Evolutionary conservation across 441 rosid species (phyloP).

Genomic region (Sinapis alba): DNA sequence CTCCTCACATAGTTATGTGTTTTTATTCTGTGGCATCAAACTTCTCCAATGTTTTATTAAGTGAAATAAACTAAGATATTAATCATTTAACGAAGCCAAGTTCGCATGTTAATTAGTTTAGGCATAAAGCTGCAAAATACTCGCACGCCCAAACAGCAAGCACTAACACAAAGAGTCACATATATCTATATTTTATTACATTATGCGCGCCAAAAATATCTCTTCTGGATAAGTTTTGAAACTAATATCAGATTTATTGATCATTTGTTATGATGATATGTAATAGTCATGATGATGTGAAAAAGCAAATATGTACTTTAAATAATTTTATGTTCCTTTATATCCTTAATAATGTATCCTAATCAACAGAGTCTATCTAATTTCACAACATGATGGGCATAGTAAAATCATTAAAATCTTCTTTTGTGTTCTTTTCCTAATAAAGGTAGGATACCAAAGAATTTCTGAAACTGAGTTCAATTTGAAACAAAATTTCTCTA

Average conservation of each 20-base stretch:
- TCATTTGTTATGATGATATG: not conserved
- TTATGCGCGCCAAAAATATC: conserved; percentile 35
- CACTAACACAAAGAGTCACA: conserved; percentile 27
- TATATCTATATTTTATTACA: conserved; percentile 16
- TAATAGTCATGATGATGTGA: conserved; percentile 24
- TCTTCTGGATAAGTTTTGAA: conserved; percentile 24
- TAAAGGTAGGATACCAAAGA: not conserved
- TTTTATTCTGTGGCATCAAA: not conserved
- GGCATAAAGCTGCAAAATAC: conserved; percentile 24
- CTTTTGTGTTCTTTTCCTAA: not conserved
- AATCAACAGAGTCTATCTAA: not conserved
- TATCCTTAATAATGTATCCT: conserved; percentile 6
- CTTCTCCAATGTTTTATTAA: not conserved
- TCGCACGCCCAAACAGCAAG: conserved; percentile 28
- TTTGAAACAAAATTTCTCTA: not conserved
- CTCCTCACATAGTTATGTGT: not conserved
- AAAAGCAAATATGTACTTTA: conserved; percentile 11
- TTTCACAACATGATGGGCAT: not conserved
- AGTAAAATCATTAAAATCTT: not conserved
- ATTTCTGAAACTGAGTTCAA: not conserved
- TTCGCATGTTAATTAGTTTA: conserved; percentile 15
- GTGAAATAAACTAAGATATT: not conserved
- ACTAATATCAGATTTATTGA: conserved; percentile 4
- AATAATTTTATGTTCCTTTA: conserved; percentile 10
- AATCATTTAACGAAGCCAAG: not conserved